phyloP scores from a whole-genome alignment of 179 eudicot species.

The Sideroxylon spinosum region DNA sequence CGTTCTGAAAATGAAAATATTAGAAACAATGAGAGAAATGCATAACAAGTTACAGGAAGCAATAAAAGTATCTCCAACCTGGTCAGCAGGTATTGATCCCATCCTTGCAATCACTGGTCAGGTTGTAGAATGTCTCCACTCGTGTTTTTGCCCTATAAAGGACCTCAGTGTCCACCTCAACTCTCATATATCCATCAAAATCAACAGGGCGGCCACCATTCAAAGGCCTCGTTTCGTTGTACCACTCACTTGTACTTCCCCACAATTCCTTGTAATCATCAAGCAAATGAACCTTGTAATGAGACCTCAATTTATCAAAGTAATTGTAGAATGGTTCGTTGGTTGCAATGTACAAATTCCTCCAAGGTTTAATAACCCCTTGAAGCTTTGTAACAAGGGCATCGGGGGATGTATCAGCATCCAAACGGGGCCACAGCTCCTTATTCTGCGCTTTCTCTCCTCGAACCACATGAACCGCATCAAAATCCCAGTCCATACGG shows the following conservation, averaged over 20 bases:
- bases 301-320: slow-evolving; percentile 86
- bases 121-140: slow-evolving; percentile 87
- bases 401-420: slow-evolving; percentile 82
- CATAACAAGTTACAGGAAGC: slow-evolving; percentile 17
- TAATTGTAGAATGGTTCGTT: slow-evolving; percentile 83
- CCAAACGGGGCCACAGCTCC: slow-evolving; percentile 78
- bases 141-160: slow-evolving; percentile 74
- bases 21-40: neutral
- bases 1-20: slow-evolving; percentile 3
- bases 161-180: slow-evolving; percentile 86
- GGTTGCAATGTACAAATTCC: slow-evolving; percentile 83
- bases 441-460: slow-evolving; percentile 86
- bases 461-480: slow-evolving; percentile 84
- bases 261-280: slow-evolving; percentile 81
- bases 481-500: slow-evolving; percentile 92
- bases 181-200: slow-evolving; percentile 96
- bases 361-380: slow-evolving; percentile 55
- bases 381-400: slow-evolving; percentile 61
- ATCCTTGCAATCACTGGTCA: slow-evolving; percentile 90
- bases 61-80: slow-evolving; percentile 28
- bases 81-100: slow-evolving; percentile 77
- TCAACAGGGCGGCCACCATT: slow-evolving; percentile 71
- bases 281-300: slow-evolving; percentile 82
- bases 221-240: slow-evolving; percentile 57
- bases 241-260: slow-evolving; percentile 93